These are phyloP conservation scores for Talaromyces atroroseus DNA, from an alignment of 2,329 filamentous ascomycete species.

Conservation along the genomic window DNA sequence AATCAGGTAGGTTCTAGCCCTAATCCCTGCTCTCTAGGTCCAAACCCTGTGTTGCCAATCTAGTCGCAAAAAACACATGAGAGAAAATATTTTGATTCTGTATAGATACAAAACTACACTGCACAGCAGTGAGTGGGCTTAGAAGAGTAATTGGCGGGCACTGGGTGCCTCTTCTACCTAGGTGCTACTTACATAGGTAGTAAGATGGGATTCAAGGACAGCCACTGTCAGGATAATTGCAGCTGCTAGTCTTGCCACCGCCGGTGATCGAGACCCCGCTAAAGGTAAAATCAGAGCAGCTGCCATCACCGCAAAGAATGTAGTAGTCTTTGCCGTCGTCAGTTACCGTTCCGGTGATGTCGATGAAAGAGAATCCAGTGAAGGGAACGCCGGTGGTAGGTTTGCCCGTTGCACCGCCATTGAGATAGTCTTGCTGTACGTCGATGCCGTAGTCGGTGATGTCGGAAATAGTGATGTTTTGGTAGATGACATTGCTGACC, in stretches of 20 bases:
- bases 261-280: slow-evolving; percentile 46
- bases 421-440: slow-evolving; percentile 50
- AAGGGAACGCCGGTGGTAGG: slow-evolving; percentile 37
- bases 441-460: slow-evolving; percentile 49
- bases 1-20: too few relatives aligned
- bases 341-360: slow-evolving; percentile 32
- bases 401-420: slow-evolving; percentile 38
- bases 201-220: too few relatives aligned
- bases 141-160: too few relatives aligned
- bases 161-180: too few relatives aligned
- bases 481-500: slow-evolving; percentile 39
- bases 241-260: slow-evolving; percentile 42
- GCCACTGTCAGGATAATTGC: slow-evolving; percentile 16
- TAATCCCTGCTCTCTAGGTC: too few relatives aligned
- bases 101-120: not conserved
- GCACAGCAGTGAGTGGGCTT: too few relatives aligned
- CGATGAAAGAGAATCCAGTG: slow-evolving; percentile 28
- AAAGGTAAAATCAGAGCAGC: slow-evolving; percentile 52
- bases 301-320: slow-evolving; percentile 50
- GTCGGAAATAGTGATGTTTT: slow-evolving; percentile 41
- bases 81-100: not conserved
- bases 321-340: slow-evolving; percentile 35
- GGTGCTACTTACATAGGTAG: too few relatives aligned
- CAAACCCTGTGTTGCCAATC: too few relatives aligned
- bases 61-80: not conserved